Percentiles rank a stretch among this genome's conserved stretches.
Conservation (phyloP, 352 stramenopile genomes). For the Phytophthora lateralis region DNA sequence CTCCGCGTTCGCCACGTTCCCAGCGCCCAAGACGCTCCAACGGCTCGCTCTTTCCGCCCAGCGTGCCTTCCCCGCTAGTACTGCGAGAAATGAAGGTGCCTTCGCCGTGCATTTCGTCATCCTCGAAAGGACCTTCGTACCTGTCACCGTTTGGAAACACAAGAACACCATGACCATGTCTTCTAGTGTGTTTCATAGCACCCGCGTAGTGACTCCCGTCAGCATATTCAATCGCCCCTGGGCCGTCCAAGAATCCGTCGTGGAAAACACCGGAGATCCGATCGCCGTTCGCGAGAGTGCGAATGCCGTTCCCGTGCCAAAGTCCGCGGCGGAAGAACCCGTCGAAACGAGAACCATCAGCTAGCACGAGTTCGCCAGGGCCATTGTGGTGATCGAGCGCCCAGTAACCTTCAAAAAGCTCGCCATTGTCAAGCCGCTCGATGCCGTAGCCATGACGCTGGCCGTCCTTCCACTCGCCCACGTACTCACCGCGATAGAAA, state of each 20-base stretch:
- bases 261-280: slow-evolving; percentile 61
- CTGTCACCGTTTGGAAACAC: slow-evolving; percentile 88
- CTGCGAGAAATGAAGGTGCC: slow-evolving; percentile 62
- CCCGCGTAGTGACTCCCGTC: slow-evolving; percentile 76
- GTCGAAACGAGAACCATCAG: slow-evolving; percentile 71
- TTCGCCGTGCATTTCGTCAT: slow-evolving; percentile 87
- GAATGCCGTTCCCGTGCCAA: slow-evolving; percentile 74
- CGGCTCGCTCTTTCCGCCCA: slow-evolving; percentile 44
- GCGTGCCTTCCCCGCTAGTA: slow-evolving; percentile 12
- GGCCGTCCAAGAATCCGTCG: slow-evolving; percentile 62
- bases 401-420: slow-evolving; percentile 86
- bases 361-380: slow-evolving; percentile 68
- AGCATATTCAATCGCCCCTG: slow-evolving; percentile 65
- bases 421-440: slow-evolving; percentile 72
- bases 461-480: slow-evolving; percentile 85
- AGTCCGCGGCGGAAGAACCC: slow-evolving; percentile 66
- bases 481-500: slow-evolving; percentile 73
- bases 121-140: slow-evolving; percentile 90
- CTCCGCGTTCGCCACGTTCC: slow-evolving; percentile 62
- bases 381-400: slow-evolving; percentile 67
- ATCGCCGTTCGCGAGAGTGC: slow-evolving; percentile 65
- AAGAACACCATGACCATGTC: slow-evolving; percentile 82
- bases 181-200: slow-evolving; percentile 58
- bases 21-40: slow-evolving; percentile 69
- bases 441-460: slow-evolving; percentile 83